These are phyloP conservation scores for Syzygium malaccense DNA, from an alignment of 441 rosid species.

Conservation along the genomic window DNA sequence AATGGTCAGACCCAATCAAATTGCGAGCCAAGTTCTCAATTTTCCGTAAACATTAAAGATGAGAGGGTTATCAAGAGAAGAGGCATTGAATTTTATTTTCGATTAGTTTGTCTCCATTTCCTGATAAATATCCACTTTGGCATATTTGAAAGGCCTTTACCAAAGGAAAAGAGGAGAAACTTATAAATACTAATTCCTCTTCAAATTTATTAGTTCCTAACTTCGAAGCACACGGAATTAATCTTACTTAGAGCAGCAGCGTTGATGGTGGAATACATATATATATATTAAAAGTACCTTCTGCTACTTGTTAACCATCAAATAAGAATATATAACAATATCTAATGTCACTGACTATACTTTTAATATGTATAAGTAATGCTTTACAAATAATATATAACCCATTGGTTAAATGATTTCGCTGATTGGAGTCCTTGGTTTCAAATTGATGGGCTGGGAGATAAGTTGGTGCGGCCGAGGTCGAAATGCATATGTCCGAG, in stretches of 20 bases:
- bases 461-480: too few species aligned
- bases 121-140: neutral
- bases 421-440: neutral
- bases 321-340: neutral
- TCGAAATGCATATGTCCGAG: too few species aligned
- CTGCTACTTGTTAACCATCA: too few species aligned
- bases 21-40: neutral
- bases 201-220: neutral
- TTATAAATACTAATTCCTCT: neutral
- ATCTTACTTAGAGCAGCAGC: neutral
- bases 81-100: neutral
- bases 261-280: slow-evolving; percentile 7
- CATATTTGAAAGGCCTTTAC: neutral
- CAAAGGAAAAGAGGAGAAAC: neutral
- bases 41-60: neutral
- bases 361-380: neutral
- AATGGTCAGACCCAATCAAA: neutral
- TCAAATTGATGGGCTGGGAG: too few species aligned
- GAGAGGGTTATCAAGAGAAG: neutral
- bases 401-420: neutral
- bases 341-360: neutral
- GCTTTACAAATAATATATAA: neutral
- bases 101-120: neutral
- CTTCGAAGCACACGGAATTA: neutral
- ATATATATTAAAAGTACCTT: neutral